A percentile compares a stretch with the other conserved stretches of the same genome.
Conservation (phyloP, 345 rosid species). For the Schrenkiella parvula region DNA sequence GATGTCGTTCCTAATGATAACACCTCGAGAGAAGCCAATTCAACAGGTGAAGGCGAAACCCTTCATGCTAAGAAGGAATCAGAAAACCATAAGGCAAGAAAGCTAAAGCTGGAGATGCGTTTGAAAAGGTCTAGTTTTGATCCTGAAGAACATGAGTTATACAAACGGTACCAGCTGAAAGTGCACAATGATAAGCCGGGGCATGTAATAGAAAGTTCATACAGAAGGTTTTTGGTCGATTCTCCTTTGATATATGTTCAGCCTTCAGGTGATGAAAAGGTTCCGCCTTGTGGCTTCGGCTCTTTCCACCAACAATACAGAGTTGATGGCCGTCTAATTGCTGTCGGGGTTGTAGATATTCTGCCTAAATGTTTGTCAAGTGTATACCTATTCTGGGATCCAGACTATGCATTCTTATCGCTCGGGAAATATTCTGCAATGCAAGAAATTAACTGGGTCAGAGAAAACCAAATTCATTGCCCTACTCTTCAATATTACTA, state of each 20-base stretch:
- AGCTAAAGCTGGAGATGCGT: slow-evolving; percentile 66
- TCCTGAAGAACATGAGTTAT: slow-evolving; percentile 78
- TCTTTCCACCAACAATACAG: slow-evolving; percentile 95
- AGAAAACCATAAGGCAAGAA: slow-evolving; percentile 36
- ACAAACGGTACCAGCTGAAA: slow-evolving; percentile 73
- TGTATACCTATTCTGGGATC: slow-evolving; percentile 97
- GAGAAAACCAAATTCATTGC: slow-evolving; percentile 57
- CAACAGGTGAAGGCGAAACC: slow-evolving; percentile 38
- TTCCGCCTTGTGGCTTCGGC: slow-evolving; percentile 85
- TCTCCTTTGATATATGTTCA: slow-evolving; percentile 69
- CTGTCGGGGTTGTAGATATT: slow-evolving; percentile 90
- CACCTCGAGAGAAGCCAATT: slow-evolving; percentile 41
- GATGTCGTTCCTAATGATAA: slow-evolving; percentile 33
- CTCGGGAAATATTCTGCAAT: slow-evolving; percentile 88
- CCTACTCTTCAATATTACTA: slow-evolving; percentile 83
- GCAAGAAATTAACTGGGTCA: slow-evolving; percentile 84
- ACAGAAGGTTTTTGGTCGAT: slow-evolving; percentile 75
- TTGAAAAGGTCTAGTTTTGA: slow-evolving; percentile 87
- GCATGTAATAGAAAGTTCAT: slow-evolving; percentile 53
- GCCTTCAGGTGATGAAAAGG: slow-evolving; percentile 55
- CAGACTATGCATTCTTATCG: slow-evolving; percentile 82
- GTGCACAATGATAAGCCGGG: slow-evolving; percentile 75
- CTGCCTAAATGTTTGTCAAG: slow-evolving; percentile 96
- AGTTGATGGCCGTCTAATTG: slow-evolving; percentile 77
- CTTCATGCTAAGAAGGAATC: slow-evolving; percentile 36